Evolutionary conservation across 371 early-diverging fungal species (phyloP).

Genomic region (Mortierella sp.): DNA sequence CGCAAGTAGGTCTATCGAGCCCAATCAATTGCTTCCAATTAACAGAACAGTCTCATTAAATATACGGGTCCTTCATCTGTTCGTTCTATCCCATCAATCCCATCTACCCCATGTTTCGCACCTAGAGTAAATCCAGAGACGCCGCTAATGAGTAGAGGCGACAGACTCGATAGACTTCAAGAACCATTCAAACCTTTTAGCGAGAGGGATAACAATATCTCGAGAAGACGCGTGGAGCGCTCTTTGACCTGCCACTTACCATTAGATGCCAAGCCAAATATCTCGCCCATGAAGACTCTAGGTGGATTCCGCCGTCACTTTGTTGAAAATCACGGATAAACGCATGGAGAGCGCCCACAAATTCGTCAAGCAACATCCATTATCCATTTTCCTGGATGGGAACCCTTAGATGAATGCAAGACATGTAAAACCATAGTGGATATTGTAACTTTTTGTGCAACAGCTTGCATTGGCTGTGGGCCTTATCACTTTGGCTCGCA

Average conservation of each 20-base stretch:
- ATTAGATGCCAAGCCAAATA: slow-evolving; percentile 1
- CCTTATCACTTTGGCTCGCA: no score
- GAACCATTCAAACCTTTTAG: slow-evolving; percentile 18
- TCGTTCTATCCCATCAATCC: neutral
- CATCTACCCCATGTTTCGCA: neutral
- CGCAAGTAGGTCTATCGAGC: neutral
- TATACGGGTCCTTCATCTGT: no score
- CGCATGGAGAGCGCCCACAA: slow-evolving; percentile 46
- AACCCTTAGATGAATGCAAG: neutral
- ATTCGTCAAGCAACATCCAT: slow-evolving; percentile 63
- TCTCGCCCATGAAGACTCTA: slow-evolving; percentile 62
- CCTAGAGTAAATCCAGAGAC: neutral
- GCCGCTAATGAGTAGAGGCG: neutral
- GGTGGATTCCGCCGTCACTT: slow-evolving; percentile 81
- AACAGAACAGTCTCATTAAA: no score
- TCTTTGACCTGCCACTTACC: slow-evolving; percentile 42
- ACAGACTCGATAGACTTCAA: neutral
- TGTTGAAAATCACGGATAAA: slow-evolving; percentile 63
- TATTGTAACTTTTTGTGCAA: slow-evolving; percentile 49
- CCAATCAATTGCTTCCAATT: no score
- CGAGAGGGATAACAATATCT: slow-evolving; percentile 60
- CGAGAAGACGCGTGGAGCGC: slow-evolving; percentile 14
- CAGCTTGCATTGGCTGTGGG: slow-evolving; percentile 43
- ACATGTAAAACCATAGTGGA: slow-evolving; percentile 23
- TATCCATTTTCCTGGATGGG: slow-evolving; percentile 79